Conservation (phyloP, 1,284 basidiomycete species). For the Cutaneotrichosporon sp. region DNA sequence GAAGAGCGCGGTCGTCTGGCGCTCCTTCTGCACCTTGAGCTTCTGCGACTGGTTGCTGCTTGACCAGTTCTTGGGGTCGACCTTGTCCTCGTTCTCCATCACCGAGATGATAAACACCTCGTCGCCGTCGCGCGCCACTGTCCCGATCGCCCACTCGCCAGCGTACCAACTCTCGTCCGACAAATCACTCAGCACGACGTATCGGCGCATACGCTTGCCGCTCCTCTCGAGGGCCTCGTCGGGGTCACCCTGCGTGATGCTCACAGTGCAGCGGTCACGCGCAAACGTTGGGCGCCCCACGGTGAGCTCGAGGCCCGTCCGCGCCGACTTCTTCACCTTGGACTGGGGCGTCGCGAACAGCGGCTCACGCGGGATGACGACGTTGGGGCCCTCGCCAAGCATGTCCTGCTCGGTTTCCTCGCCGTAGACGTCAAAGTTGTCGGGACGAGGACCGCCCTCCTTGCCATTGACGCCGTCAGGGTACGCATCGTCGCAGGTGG, state of each 20-base stretch:
- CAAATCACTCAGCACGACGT: constrained; percentile 88
- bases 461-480: neutral
- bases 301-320: constrained; percentile 48
- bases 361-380: constrained; percentile 54
- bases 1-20: constrained; percentile 80
- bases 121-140: constrained; percentile 90
- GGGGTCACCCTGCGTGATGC: constrained; percentile 76
- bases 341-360: constrained; percentile 29
- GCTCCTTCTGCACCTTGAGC: constrained; percentile 82
- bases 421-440: constrained; percentile 46
- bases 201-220: constrained; percentile 61
- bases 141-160: constrained; percentile 93
- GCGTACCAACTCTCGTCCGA: constrained; percentile 88
- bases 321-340: constrained; percentile 30
- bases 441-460: neutral
- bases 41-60: constrained; percentile 67
- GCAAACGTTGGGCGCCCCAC: constrained; percentile 78
- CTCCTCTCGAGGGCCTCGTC: constrained; percentile 53
- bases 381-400: constrained; percentile 64
- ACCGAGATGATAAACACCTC: constrained; percentile 83
- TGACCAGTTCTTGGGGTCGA: constrained; percentile 67
- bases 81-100: constrained; percentile 88
- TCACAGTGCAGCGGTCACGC: constrained; percentile 87
- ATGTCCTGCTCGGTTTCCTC: constrained; percentile 49
- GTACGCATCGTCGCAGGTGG: neutral